phyloP scores from a whole-genome alignment of 2,329 filamentous ascomycete genomes.

The Golovinomyces cichoracearum region DNA sequence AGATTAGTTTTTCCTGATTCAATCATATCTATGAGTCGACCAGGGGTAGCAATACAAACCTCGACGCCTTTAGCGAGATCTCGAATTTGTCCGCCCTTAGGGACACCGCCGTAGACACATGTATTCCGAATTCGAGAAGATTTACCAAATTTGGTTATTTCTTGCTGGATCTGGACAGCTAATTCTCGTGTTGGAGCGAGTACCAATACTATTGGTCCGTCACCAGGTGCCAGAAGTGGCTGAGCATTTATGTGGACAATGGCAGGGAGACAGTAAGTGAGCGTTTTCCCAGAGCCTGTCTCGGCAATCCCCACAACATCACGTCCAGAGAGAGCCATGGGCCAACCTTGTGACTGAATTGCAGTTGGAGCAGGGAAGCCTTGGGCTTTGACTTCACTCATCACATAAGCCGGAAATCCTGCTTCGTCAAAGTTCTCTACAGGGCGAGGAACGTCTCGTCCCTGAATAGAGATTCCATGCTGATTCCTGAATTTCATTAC shows the following conservation, averaged over 20 bases:
- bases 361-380: conserved; percentile 82
- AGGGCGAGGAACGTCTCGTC: conserved; percentile 62
- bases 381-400: conserved; percentile 95
- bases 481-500: conserved; percentile 71
- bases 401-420: conserved; percentile 86
- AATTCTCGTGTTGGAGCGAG: conserved; percentile 92
- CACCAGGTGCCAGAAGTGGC: conserved; percentile 77
- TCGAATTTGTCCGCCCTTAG: conserved; percentile 88
- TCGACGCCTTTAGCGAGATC: conserved; percentile 88
- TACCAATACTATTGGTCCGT: conserved; percentile 88
- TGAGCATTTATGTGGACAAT: conserved; percentile 99
- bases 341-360: conserved; percentile 97
- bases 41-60: conserved; percentile 93
- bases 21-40: conserved; percentile 94
- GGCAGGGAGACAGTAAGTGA: conserved; percentile 90
- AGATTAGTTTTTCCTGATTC: conserved; percentile 96
- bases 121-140: conserved; percentile 96
- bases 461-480: conserved; percentile 61
- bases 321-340: conserved; percentile 92
- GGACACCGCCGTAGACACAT: conserved; percentile 96
- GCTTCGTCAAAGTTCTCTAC: conserved; percentile 96
- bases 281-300: conserved; percentile 95
- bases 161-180: conserved; percentile 93
- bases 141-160: conserved; percentile 96
- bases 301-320: conserved; percentile 98